Evolutionary conservation across 257 asterid species (phyloP).

Genomic region (Ballota nigra): DNA sequence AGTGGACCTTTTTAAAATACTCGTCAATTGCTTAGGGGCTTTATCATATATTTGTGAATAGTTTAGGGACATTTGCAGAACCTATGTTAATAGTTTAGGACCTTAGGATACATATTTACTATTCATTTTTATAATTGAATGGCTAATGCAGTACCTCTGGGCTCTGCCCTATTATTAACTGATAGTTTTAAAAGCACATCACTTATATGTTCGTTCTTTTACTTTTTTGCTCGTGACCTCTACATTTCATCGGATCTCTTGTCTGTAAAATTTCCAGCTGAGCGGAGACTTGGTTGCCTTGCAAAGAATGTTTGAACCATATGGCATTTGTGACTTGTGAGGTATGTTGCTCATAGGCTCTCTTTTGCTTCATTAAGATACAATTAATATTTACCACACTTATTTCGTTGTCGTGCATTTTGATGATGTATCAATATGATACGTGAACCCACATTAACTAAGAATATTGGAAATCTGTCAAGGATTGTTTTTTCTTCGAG

Average conservation of each 20-base stretch:
- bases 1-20: background rate
- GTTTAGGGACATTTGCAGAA: background rate
- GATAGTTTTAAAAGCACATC: background rate
- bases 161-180: conserved; percentile 8
- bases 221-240: background rate
- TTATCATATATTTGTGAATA: background rate
- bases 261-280: conserved; percentile 47
- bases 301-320: conserved; percentile 91
- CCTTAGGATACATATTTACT: background rate
- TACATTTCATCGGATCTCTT: background rate
- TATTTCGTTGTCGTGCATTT: background rate
- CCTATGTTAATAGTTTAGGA: background rate
- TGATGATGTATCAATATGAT: background rate
- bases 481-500: background rate
- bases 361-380: background rate
- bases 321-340: conserved; percentile 97
- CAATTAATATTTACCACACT: background rate
- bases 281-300: conserved; percentile 94
- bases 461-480: background rate
- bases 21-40: background rate
- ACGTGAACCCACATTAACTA: background rate
- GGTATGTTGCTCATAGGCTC: conserved; percentile 41
- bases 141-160: background rate
- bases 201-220: background rate
- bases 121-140: background rate